These are phyloP conservation scores for Circinella minor DNA, from an alignment of 371 early-diverging fungal genomes.

Conservation along the genomic window DNA sequence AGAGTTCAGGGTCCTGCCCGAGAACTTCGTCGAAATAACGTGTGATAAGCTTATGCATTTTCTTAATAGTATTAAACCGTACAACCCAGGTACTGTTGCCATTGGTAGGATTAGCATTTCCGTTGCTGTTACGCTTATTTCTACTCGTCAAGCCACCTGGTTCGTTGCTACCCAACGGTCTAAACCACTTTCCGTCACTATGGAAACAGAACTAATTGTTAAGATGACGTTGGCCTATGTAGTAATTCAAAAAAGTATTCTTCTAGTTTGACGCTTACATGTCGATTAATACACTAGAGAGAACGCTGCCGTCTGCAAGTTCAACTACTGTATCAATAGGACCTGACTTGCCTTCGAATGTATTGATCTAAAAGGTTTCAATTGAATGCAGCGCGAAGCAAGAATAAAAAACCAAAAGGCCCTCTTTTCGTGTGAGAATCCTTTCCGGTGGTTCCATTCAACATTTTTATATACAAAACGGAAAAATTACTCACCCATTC, in stretches of 20 bases:
- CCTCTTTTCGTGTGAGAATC: neutral
- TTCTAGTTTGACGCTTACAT: constrained; percentile 63
- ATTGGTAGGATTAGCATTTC: constrained; percentile 50
- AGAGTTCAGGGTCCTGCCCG: constrained; percentile 60
- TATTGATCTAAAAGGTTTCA: constrained; percentile 62
- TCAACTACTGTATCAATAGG: constrained; percentile 71
- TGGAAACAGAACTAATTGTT: neutral
- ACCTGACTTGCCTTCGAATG: constrained; percentile 69
- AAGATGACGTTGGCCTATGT: neutral
- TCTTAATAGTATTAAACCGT: constrained; percentile 89
- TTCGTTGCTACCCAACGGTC: constrained; percentile 46
- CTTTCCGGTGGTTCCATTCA: neutral
- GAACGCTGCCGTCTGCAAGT: constrained; percentile 79
- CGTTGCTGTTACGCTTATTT: neutral
- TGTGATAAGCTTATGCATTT: constrained; percentile 82
- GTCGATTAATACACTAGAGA: constrained; percentile 81
- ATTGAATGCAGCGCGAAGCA: neutral
- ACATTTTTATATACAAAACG: neutral
- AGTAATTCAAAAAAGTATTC: constrained; percentile 1
- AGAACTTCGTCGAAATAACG: constrained; percentile 90
- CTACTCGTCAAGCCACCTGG: constrained; percentile 27
- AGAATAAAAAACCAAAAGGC: no score
- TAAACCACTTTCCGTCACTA: constrained; percentile 93
- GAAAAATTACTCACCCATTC: constrained; percentile 48
- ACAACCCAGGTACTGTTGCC: constrained; percentile 83